Base-by-base conservation (phyloP, 768 basidiomycete species). In the Atractiella rhizophila region DNA sequence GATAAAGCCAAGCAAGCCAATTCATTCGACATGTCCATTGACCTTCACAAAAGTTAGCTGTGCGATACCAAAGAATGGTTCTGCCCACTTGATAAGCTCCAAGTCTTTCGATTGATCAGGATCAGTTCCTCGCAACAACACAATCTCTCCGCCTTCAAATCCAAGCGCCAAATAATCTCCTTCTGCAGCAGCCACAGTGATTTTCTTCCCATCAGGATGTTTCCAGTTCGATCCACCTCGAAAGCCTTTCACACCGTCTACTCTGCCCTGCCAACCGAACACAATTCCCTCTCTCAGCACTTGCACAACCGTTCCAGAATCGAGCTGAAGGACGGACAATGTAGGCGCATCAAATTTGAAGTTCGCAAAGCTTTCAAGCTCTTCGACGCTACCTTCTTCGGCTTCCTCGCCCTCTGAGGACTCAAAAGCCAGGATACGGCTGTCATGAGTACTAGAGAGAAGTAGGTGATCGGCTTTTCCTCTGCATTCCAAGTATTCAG, bases 181-280 rank as follows among this genome's bases (percentile, higher is more conserved):
- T 5, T 23, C 37, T 2, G 39, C 39, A 4, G 41, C 35, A 3
- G 54, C 50, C 0, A 47, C 28, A 4, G 49, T 45, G 9, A 52
- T 37, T 21, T 51, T 50, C 28, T 47, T 39, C 9, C 39, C 38
- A 0, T 44, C 24, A 9, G 30, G 40, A 2, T 37, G 24, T 13
- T 9, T 20, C 49, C 49, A 49, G 4, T 31, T 3, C 26, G 34
- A 11, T 41, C 20, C 43, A n/a, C n/a, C n/a, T n/a, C n/a, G n/a
- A 28, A 64, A 48, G 52, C 52, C 18, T 79, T 57, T 54, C 5
- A 72, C 65, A 5, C 65, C 68, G 15, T 59, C 61, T 4, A 67
- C 59, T 2, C 77, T 77, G 13, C 83, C 73, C 57, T 86, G 83
- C 0, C 81, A 66, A 7, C 74, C 55, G 0, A 73, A 71, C 37